Evolutionary conservation across 2,329 filamentous ascomycete species (phyloP), one percentile per base, ranked within the genome.

Genomic region (Pseudocercospora crystallina): DNA sequence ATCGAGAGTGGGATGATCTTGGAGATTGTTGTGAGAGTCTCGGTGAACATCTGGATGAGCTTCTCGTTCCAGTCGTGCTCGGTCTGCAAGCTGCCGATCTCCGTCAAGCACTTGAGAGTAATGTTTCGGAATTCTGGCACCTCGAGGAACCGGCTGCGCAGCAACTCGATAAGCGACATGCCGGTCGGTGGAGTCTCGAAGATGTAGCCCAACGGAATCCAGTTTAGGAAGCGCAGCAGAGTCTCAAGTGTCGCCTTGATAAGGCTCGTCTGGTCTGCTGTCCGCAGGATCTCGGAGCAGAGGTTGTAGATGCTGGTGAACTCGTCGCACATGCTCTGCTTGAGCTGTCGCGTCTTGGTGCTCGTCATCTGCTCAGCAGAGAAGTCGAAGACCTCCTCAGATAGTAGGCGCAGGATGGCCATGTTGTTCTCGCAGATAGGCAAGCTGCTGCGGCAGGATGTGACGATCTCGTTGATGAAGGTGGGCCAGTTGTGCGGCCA

Each of bases 361-460:
- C 92, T 96, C n/a, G 94, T 99, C 92, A 99, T 96, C 71, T 96
- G 90, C 68, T 99, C 94, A 58, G 92, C 90, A 1, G 94, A 99
- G 73, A 95, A 99, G 76, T 99, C 94, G 68, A 99, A 99, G 33
- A 99, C 92, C 72, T 99, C 94, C 72, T 99, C 94, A 5, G 94
- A 99, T 39, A 99, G 81, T 64, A 99, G 77, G 53, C 94, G 86
- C 62, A 99, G 82, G 63, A 99, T 97, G 59, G 89, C 90, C 94
- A 99, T 99, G 79, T 99, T 99, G 78, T 99, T 99, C 76, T 99
- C 94, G 81, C 95, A 99, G 64, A 99, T 95, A 33, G 92, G 94
- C 47, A 99, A 79, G 73, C 88, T 96, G 61, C 89, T 92, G 70
- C 95, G 91, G 74, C 91, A 97, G 49, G 94, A 92, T 15, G 90